Percentiles rank a stretch among this genome's conserved stretches.
Conservation (phyloP, 352 stramenopile species). For the Halophytophthora polymorphica region DNA sequence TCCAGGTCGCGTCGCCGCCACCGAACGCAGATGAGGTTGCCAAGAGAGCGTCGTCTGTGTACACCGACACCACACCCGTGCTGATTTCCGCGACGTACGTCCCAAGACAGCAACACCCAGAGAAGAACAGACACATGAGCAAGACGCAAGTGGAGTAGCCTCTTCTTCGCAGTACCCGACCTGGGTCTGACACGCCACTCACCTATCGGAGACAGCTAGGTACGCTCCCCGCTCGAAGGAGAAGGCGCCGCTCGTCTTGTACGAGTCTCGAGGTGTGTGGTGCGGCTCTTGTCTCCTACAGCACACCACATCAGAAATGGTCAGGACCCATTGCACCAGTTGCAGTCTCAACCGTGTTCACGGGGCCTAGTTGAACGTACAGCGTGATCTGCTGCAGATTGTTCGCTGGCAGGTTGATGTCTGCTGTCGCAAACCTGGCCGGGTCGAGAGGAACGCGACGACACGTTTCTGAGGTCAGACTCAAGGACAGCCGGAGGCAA, state of each 20-base stretch:
- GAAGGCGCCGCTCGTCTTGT: constrained; percentile 79
- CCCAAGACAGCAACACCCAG: too few species aligned
- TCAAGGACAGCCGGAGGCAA: too few species aligned
- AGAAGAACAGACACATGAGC: neutral
- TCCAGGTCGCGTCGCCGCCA: constrained; percentile 7
- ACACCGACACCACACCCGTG: constrained; percentile 51
- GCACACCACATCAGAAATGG: neutral
- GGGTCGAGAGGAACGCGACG: neutral
- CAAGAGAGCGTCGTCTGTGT: constrained; percentile 30
- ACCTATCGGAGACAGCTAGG: constrained; percentile 78
- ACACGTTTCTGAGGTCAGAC: constrained; percentile 3
- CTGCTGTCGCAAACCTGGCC: constrained; percentile 38
- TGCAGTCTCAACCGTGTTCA: neutral
- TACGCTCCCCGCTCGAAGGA: constrained; percentile 43
- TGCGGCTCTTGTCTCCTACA: constrained; percentile 21
- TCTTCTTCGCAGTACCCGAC: neutral
- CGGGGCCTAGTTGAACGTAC: constrained; percentile 18
- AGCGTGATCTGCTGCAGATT: constrained; percentile 28
- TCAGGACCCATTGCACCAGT: too few species aligned
- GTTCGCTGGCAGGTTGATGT: constrained; percentile 21
- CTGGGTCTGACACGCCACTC: constrained; percentile 5
- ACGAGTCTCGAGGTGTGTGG: constrained; percentile 21
- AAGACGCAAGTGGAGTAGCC: constrained; percentile 10
- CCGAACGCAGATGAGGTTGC: constrained; percentile 17
- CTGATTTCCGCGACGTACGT: too few species aligned